Percentiles rank a stretch among this genome's conserved stretches.
These are phyloP conservation scores for Lipomyces japonicus DNA, from an alignment of 805 yeast species.

Conservation along the genomic window DNA sequence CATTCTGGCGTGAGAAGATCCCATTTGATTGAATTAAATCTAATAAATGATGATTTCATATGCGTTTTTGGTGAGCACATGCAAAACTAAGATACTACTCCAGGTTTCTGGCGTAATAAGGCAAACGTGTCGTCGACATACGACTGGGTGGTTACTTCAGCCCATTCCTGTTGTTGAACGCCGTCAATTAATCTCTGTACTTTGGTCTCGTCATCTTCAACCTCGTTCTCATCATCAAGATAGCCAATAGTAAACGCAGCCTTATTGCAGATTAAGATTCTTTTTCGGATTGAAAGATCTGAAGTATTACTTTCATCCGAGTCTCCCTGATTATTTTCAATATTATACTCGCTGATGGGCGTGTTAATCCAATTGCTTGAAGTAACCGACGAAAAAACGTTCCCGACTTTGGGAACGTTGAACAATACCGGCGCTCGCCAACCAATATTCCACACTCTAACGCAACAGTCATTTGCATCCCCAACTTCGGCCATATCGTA, in stretches of 20 bases:
- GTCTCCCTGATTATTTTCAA: conserved; percentile 1
- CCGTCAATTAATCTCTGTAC: conserved; percentile 27
- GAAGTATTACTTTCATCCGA: not conserved
- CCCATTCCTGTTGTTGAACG: conserved; percentile 29
- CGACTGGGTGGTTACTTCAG: conserved; percentile 6
- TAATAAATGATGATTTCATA: too few relatives aligned
- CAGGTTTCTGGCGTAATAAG: conserved; percentile 8
- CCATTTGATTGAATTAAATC: too few relatives aligned
- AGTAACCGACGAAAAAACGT: conserved; percentile 5
- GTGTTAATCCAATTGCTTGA: conserved; percentile 13
- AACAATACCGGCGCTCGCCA: conserved; percentile 21
- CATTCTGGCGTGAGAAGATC: too few relatives aligned
- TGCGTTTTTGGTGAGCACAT: too few relatives aligned
- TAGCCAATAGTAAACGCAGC: conserved; percentile 15
- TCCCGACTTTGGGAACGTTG: conserved; percentile 7
- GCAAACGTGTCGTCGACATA: conserved; percentile 24
- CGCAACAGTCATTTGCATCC: conserved; percentile 12
- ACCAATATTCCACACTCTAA: conserved; percentile 20
- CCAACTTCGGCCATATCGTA: conserved; percentile 14
- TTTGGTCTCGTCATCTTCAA: conserved; percentile 25
- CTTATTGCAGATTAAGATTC: conserved; percentile 11
- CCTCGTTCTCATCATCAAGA: conserved; percentile 23
- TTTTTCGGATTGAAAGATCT: not conserved
- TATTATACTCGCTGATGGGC: not conserved
- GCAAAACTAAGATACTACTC: too few relatives aligned